Conservation (phyloP, 2,329 filamentous ascomycete genomes). For the Hypoxylon sp. region DNA sequence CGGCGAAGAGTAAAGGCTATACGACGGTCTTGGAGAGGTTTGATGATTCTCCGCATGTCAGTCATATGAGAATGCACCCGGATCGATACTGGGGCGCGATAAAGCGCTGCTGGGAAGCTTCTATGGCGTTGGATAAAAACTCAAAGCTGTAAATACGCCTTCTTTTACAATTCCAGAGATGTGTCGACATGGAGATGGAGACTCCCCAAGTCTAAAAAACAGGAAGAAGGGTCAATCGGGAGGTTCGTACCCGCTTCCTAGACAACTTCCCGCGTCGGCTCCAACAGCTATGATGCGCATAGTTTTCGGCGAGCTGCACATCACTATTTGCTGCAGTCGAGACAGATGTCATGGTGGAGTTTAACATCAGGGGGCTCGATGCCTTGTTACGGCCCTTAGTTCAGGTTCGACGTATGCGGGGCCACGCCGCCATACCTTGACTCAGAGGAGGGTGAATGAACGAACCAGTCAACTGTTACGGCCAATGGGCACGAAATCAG, state of each 20-base stretch:
- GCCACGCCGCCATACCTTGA: too few relatives aligned
- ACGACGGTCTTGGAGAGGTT: slow-evolving; percentile 65
- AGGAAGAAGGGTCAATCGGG: not conserved
- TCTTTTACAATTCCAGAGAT: not conserved
- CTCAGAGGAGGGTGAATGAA: too few relatives aligned
- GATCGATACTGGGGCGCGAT: slow-evolving; percentile 70
- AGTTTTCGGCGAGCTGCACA: too few relatives aligned
- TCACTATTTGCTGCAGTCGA: not conserved
- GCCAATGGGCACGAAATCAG: too few relatives aligned
- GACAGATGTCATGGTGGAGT: not conserved
- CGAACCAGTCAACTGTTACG: too few relatives aligned
- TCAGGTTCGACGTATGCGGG: too few relatives aligned
- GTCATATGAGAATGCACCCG: slow-evolving; percentile 69
- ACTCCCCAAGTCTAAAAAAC: not conserved
- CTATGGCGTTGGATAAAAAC: slow-evolving; percentile 37
- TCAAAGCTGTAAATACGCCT: not conserved
- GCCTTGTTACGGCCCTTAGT: too few relatives aligned
- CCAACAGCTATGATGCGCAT: not conserved
- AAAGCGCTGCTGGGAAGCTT: slow-evolving; percentile 47
- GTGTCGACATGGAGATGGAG: not conserved
- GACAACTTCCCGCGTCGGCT: not conserved
- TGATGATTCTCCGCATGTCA: slow-evolving; percentile 70
- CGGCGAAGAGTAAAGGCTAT: slow-evolving; percentile 64
- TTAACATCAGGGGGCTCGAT: not conserved
- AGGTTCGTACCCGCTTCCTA: not conserved